phyloP scores from a whole-genome alignment of 495 filamentous ascomycete genomes.

The Hypoxylon intermedium region DNA sequence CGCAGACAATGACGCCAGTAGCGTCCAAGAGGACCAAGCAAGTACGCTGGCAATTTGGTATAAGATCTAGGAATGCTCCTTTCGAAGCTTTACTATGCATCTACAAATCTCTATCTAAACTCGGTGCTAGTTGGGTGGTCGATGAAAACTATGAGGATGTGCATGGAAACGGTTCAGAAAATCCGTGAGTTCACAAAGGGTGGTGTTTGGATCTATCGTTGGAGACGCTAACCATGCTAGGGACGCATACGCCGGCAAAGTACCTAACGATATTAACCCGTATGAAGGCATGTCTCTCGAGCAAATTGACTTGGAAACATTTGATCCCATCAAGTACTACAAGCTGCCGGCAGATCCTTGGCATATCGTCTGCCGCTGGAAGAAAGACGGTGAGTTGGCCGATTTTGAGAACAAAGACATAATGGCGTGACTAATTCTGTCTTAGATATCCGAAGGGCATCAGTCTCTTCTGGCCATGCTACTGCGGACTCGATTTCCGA shows the following conservation, averaged over 20 bases:
- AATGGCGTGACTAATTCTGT: constrained; percentile 17
- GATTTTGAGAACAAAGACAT: no score
- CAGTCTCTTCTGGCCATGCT: constrained; percentile 42
- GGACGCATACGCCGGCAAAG: constrained; percentile 36
- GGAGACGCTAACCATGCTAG: constrained; percentile 24
- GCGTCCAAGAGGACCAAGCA: constrained; percentile 71
- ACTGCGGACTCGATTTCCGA: constrained; percentile 41
- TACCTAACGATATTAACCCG: constrained; percentile 32
- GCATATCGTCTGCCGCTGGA: constrained; percentile 90
- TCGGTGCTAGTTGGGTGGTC: constrained; percentile 83
- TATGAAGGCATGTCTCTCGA: constrained; percentile 37
- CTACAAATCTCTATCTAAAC: constrained; percentile 84
- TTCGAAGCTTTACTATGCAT: constrained; percentile 93
- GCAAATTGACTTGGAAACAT: constrained; percentile 38
- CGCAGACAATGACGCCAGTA: constrained; percentile 67
- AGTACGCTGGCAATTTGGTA: constrained; percentile 97
- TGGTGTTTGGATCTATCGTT: background rate
- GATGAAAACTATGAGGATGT: constrained; percentile 61
- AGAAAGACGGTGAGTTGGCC: constrained; percentile 72
- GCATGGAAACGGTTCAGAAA: constrained; percentile 40
- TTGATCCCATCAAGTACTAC: constrained; percentile 59
- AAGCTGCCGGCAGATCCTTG: constrained; percentile 91
- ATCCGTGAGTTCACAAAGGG: constrained; percentile 24
- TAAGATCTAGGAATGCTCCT: constrained; percentile 89
- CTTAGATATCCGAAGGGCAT: constrained; percentile 50